Evolutionary conservation across 352 stramenopile genomes (phyloP).

Genomic region (Globisporangium abappressorium): DNA sequence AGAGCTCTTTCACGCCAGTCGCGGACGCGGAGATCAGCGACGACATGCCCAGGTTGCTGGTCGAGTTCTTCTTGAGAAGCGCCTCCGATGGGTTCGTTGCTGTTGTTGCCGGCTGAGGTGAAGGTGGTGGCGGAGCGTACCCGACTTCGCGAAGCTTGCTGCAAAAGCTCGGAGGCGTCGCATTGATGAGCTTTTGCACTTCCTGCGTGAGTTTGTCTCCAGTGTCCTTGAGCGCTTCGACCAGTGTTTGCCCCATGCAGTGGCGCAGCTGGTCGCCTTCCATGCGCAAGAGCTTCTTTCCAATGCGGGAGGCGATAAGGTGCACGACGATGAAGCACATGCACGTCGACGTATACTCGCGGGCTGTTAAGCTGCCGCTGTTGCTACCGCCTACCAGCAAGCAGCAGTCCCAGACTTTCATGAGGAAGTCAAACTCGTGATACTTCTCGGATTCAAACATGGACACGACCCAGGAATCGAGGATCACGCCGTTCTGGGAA

Average conservation of each 20-base stretch:
- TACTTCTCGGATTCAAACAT: constrained; percentile 65
- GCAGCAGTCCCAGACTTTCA: constrained; percentile 74
- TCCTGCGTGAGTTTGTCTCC: constrained; percentile 31
- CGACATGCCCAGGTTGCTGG: constrained; percentile 34
- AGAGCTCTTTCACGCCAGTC: constrained; percentile 60
- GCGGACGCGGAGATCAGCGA: constrained; percentile 64
- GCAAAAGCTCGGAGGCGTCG: constrained; percentile 59
- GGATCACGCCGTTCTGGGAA: constrained; percentile 28
- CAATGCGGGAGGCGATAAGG: constrained; percentile 30
- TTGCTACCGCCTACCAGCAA: constrained; percentile 29
- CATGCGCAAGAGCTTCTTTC: constrained; percentile 73
- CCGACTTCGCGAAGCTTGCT: constrained; percentile 50
- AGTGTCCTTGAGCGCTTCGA: constrained; percentile 43
- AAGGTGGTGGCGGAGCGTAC: constrained; percentile 8
- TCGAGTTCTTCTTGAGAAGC: constrained; percentile 11
- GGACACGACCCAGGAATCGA: constrained; percentile 69
- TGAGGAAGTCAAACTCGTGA: constrained; percentile 47
- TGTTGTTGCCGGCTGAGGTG: neutral
- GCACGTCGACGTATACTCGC: constrained; percentile 23
- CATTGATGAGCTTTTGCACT: constrained; percentile 52
- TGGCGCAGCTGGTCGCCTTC: constrained; percentile 63
- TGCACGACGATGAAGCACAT: constrained; percentile 56
- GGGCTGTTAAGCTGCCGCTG: constrained; percentile 13
- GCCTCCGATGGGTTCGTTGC: neutral
- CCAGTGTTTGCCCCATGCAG: constrained; percentile 61